Evolutionary conservation across 352 stramenopile genomes (phyloP).

Genomic region (Pythium diclinum): DNA sequence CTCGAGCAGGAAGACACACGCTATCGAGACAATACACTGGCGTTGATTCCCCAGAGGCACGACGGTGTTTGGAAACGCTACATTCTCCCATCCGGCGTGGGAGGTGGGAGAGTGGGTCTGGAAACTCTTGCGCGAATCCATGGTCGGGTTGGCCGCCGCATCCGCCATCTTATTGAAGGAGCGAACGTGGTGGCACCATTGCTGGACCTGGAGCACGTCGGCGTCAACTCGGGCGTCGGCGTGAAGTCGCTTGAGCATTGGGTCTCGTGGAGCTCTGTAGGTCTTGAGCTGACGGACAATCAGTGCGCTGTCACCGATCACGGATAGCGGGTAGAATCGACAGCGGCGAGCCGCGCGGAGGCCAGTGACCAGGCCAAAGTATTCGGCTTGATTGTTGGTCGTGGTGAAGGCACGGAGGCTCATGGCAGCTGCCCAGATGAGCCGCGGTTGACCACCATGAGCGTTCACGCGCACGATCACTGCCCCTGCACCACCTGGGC

Average conservation of each 20-base stretch:
- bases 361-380: neutral
- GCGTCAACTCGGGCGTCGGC: neutral
- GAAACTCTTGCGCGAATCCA: neutral
- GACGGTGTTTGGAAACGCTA: neutral
- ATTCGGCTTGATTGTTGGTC: constrained; percentile 10
- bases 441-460: neutral
- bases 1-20: neutral
- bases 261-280: neutral
- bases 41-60: neutral
- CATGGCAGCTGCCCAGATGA: neutral
- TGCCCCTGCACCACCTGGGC: neutral
- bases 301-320: constrained; percentile 4
- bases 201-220: neutral
- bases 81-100: too few species aligned
- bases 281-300: neutral
- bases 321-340: neutral
- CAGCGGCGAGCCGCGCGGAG: neutral
- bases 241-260: neutral
- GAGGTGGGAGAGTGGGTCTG: neutral
- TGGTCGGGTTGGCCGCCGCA: neutral
- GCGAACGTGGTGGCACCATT: constrained; percentile 7
- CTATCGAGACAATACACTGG: neutral
- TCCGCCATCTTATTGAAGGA: constrained; percentile 9
- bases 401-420: neutral
- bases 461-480: constrained; percentile 1